These are phyloP conservation scores for Spinellus fusiger DNA, from an alignment of 192 early-diverging fungal genomes.

Conservation along the genomic window DNA sequence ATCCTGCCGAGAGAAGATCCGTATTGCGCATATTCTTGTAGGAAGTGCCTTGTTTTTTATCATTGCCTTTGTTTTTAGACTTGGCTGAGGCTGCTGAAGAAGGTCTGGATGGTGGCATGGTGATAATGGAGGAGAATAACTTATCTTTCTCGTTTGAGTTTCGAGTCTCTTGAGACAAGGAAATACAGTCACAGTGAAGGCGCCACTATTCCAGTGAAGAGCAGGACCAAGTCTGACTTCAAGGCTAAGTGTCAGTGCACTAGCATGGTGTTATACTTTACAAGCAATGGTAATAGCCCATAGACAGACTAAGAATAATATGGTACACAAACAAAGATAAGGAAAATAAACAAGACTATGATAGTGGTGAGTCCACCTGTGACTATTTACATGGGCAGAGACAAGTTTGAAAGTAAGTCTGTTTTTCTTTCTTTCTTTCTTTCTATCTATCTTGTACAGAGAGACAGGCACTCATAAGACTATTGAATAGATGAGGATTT, in stretches of 20 bases:
- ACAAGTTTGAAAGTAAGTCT: conserved; percentile 88
- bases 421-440: background rate
- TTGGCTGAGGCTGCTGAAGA: background rate
- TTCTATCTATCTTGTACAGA: background rate
- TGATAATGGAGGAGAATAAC: background rate
- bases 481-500: conserved; percentile 71
- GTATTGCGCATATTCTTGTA: conserved; percentile 44
- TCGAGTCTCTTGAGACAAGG: background rate
- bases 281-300: background rate
- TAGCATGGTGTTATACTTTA: background rate
- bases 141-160: background rate
- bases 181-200: background rate
- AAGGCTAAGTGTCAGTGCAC: too few relatives aligned
- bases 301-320: too few relatives aligned
- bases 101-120: background rate
- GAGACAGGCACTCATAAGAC: background rate
- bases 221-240: too few relatives aligned
- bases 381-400: conserved; percentile 94
- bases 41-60: background rate
- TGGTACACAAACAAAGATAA: too few relatives aligned
- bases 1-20: conserved; percentile 51
- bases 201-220: background rate
- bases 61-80: too few relatives aligned
- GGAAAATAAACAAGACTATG: too few relatives aligned
- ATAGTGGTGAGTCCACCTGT: conserved; percentile 67